These are phyloP conservation scores for Guadua angustifolia DNA, from an alignment of 176 grass and related monocot genomes.

Conservation along the genomic window DNA sequence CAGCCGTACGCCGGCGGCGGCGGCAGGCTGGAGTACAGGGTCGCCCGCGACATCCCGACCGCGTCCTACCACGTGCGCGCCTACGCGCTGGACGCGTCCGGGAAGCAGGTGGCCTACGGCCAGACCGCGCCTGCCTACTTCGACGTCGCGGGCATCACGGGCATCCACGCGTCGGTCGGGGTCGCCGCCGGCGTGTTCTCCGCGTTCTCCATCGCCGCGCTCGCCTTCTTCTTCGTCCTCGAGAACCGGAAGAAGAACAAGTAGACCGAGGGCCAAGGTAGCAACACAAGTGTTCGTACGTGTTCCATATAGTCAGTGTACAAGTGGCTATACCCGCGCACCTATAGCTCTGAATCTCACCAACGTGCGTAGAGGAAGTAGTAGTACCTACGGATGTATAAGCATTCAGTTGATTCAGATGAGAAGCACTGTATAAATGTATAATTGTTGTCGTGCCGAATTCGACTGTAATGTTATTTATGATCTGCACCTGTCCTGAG, in stretches of 20 bases:
- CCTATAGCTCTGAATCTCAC: too few relatives aligned
- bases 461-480: too few relatives aligned
- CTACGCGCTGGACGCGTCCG: conserved; percentile 59
- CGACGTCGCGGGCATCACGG: conserved; percentile 51
- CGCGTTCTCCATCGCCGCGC: conserved; percentile 48
- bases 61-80: conserved; percentile 69
- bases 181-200: conserved; percentile 64
- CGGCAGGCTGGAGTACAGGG: conserved; percentile 34
- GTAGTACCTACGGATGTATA: too few relatives aligned
- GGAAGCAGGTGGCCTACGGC: conserved; percentile 51
- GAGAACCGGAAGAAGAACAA: conserved; percentile 58
- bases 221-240: conserved; percentile 54
- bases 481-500: too few relatives aligned
- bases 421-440: too few relatives aligned
- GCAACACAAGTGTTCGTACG: not conserved
- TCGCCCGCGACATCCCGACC: conserved; percentile 51
- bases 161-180: conserved; percentile 44
- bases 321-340: too few relatives aligned
- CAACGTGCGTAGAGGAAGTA: too few relatives aligned
- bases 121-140: conserved; percentile 57
- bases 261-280: not conserved
- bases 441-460: too few relatives aligned
- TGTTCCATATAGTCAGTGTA: too few relatives aligned
- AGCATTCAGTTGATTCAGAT: too few relatives aligned
- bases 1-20: conserved; percentile 33